A percentile compares a stretch with the other conserved stretches of the same genome.
These are phyloP conservation scores for Fagopyrum tataricum DNA, from an alignment of 148 eudicot species.

Conservation along the genomic window DNA sequence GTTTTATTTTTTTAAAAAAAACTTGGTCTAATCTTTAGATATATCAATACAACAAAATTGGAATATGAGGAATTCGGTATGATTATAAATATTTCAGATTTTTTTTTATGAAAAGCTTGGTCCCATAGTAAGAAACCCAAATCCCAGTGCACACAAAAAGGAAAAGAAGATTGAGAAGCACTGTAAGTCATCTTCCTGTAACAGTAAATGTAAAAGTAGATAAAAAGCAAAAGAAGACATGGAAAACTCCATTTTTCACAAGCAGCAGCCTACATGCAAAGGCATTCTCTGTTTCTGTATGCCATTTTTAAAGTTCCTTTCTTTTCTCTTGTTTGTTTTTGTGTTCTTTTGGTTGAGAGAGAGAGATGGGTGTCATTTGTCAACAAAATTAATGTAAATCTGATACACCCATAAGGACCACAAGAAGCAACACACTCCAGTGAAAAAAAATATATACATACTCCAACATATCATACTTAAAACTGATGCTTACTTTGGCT, in stretches of 20 bases:
- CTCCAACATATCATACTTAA: constrained; percentile 4
- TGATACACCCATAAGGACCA: constrained; percentile 11
- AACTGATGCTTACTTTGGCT: constrained; percentile 9
- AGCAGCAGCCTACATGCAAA: constrained; percentile 2
- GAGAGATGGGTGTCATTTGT: constrained; percentile 3
- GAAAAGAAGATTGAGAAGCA: not conserved
- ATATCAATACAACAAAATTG: too few relatives aligned
- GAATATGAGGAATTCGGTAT: too few relatives aligned
- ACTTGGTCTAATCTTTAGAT: too few relatives aligned
- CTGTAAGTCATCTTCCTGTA: not conserved
- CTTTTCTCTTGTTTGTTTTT: not conserved
- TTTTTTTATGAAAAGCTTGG: not conserved
- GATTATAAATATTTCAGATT: not conserved
- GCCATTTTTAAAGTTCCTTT: constrained; percentile 1
- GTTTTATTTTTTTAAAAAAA: too few relatives aligned
- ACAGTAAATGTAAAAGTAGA: not conserved
- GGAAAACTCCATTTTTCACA: constrained; percentile 1
- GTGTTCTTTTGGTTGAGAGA: constrained; percentile 1
- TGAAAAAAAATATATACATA: not conserved
- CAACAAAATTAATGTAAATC: constrained; percentile 3
- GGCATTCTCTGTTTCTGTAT: not conserved
- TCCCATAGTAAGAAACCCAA: not conserved
- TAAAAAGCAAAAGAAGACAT: not conserved
- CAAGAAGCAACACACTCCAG: not conserved
- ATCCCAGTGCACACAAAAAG: constrained; percentile 2